Percentiles rank a stretch among this genome's conserved stretches.
Conservation (phyloP, 2,329 filamentous ascomycete species). For the Cladosporium colombiae region DNA sequence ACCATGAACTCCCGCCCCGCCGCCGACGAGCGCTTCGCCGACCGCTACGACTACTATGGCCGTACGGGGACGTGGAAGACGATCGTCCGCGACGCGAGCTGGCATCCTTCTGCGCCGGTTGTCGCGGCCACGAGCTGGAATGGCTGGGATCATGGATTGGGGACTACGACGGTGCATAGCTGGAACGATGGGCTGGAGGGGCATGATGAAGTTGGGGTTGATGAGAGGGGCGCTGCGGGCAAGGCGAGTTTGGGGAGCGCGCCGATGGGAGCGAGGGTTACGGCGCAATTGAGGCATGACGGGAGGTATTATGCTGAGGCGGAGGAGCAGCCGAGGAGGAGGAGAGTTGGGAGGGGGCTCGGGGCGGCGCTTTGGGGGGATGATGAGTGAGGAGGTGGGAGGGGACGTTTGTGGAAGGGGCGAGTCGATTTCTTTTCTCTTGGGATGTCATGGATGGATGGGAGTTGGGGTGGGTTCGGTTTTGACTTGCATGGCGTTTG, state of each 20-base stretch:
- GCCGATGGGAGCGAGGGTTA: conserved; percentile 60
- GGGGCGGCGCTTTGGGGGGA: conserved; percentile 29
- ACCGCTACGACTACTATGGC: conserved; percentile 60
- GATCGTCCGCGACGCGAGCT: conserved; percentile 83
- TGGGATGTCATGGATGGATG: not conserved
- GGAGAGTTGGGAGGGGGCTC: conserved; percentile 29
- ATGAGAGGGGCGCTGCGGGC: conserved; percentile 35
- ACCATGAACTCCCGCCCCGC: conserved; percentile 64
- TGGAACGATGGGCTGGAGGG: conserved; percentile 66
- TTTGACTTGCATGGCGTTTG: not conserved
- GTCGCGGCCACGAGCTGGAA: conserved; percentile 87
- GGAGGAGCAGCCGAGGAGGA: conserved; percentile 24
- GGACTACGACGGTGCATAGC: conserved; percentile 75
- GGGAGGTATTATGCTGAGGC: conserved; percentile 44
- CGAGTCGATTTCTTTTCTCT: not conserved
- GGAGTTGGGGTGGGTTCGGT: not conserved
- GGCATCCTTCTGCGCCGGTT: conserved; percentile 83
- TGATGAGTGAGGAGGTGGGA: conserved; percentile 19
- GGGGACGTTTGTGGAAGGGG: not conserved
- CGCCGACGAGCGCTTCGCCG: conserved; percentile 54
- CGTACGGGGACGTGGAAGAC: conserved; percentile 67
- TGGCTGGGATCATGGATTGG: conserved; percentile 69
- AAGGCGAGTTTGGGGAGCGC: conserved; percentile 30
- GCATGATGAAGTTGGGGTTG: conserved; percentile 60
- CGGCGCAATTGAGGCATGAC: conserved; percentile 57